A percentile compares a stretch with the other conserved stretches of the same genome.
These are phyloP conservation scores for Leccinum broughii DNA, from an alignment of 768 basidiomycete species.

Conservation along the genomic window DNA sequence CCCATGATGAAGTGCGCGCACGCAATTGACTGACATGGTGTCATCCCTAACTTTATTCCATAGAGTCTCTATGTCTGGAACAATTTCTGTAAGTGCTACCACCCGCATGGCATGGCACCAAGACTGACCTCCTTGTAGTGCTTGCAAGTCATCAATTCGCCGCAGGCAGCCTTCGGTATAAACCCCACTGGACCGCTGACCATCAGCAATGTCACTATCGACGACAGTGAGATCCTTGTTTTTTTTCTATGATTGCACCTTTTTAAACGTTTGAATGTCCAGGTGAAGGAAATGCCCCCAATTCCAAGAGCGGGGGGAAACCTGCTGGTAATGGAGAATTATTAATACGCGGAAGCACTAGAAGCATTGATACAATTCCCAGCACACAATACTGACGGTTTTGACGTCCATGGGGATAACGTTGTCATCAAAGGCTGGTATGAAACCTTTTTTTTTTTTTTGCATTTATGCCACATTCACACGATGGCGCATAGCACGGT, in stretches of 20 bases:
- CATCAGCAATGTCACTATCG: constrained; percentile 50
- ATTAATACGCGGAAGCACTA: not conserved
- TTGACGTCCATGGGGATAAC: constrained; percentile 41
- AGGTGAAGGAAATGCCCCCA: constrained; percentile 56
- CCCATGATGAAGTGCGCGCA: constrained; percentile 44
- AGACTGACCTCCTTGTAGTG: constrained; percentile 22
- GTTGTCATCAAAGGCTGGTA: constrained; percentile 36
- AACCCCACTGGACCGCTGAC: constrained; percentile 31
- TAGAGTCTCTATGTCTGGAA: constrained; percentile 44
- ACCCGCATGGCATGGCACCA: not conserved
- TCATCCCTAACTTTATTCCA: not conserved
- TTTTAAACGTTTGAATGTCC: not conserved
- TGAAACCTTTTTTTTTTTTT: not conserved
- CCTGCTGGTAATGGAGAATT: constrained; percentile 42
- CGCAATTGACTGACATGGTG: not conserved
- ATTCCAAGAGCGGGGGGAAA: constrained; percentile 47
- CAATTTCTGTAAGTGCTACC: constrained; percentile 25
- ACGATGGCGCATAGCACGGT: constrained; percentile 15
- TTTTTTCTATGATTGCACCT: not conserved
- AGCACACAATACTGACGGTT: constrained; percentile 54
- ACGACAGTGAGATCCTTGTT: constrained; percentile 49
- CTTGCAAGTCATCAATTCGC: constrained; percentile 42
- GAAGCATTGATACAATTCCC: not conserved
- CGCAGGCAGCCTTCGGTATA: constrained; percentile 36
- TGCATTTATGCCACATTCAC: not conserved